Base-by-base conservation (phyloP, 352 stramenopile genomes). In the Bremia lactucae region DNA sequence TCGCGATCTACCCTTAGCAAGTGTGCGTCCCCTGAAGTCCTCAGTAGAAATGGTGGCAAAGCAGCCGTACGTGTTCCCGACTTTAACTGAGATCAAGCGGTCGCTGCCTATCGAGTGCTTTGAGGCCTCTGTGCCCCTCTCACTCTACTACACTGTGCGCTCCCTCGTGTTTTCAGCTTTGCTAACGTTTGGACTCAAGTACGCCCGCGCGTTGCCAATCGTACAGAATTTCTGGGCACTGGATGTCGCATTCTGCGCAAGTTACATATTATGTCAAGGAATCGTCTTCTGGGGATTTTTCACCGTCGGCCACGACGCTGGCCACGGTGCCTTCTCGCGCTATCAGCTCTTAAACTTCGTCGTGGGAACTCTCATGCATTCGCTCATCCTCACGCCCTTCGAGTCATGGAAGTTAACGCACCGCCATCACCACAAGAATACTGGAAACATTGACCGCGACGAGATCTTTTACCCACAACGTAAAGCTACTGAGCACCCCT, bases 351-450 rank as follows among this genome's bases (percentile, higher is more conserved):
- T 90, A 55, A 90, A 90, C 60, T 84, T 83, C 39, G 44, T 62
- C n/a, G 59, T 87, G 14, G 77, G 77, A 28, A 83, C 68, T 31
- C 47, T 85, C 52, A 81, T 81, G 23, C 77, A 90, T 62, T 87
- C 77, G 57, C 58, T 83, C 38, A 81, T 87, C 50, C 67, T 90
- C 28, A 85, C 72, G 45, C 77, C 77, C 15, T 90, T 72, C 60
- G 68, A 87, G 56, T 68, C 65, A 35, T 90, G 77, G 74, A 83
- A 87, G 53, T 61, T 87, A 38, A 80, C 77, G 37, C 77, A 87
- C 57, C 74, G 77, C 29, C 74, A 84, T 48, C 77, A 90, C 61
- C 77, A 90, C 72, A 87, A 86, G 63, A 90, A 90, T 65, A 90
- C 74, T 49, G 77, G 77, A 52, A 87, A 87, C 62, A 79, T 87